These are phyloP conservation scores for Pleurozium schreberi DNA, from an alignment of 225 moss, liverwort and hornwort species.

Conservation along the genomic window DNA sequence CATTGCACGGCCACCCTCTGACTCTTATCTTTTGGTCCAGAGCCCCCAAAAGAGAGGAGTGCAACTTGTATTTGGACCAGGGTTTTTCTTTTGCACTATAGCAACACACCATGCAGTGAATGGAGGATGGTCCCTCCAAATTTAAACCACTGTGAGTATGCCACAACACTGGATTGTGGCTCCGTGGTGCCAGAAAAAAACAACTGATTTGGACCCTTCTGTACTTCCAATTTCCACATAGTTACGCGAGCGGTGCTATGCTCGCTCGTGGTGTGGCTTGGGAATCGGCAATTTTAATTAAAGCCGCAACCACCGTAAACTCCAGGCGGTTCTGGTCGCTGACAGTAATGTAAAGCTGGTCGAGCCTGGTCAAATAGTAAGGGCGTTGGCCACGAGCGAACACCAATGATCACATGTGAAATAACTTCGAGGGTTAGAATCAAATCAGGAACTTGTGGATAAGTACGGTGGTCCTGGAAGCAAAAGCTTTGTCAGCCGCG, in stretches of 20 bases:
- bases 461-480: not conserved
- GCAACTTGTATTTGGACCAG: not conserved
- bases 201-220: too few relatives aligned
- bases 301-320: not conserved
- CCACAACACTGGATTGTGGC: too few relatives aligned
- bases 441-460: not conserved
- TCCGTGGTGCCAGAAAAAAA: too few relatives aligned
- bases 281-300: not conserved
- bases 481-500: not conserved
- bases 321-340: not conserved
- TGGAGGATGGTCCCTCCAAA: too few relatives aligned
- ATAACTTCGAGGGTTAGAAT: not conserved
- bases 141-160: too few relatives aligned
- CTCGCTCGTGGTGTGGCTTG: too few relatives aligned
- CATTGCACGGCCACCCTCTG: not conserved
- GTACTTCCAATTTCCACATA: not conserved
- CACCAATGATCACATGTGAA: not conserved
- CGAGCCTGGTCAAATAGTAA: not conserved
- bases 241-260: too few relatives aligned
- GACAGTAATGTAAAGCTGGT: not conserved
- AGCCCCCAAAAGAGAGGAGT: not conserved
- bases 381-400: not conserved
- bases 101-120: too few relatives aligned
- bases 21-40: not conserved
- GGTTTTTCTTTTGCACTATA: too few relatives aligned